Base-by-base conservation (phyloP, 2,329 filamentous ascomycete genomes). In the Didymella pomorum region DNA sequence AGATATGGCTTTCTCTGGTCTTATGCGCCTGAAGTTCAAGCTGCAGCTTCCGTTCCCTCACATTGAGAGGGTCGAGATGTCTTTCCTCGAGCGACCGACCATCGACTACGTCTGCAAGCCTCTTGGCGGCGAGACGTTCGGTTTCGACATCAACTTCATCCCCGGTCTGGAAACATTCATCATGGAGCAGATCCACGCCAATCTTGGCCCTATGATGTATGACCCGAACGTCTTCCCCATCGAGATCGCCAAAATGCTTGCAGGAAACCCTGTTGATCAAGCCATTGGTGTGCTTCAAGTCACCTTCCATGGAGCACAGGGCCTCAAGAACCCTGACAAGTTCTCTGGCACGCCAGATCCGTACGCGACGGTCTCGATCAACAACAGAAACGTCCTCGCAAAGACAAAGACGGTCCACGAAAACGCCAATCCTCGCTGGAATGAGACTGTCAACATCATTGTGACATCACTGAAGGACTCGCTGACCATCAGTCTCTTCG, bases 41-140 rank as follows among this genome's bases (percentile, higher is more conserved):
- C 87, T 99, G 29, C 94, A 98, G 77, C 88, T 99, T 61, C 89
- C 93, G 0, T 99, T 97, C 79, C 95, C 95, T 6, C 95, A 98
- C 71, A 89, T 99, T 43, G 95, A 99, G 68, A 92, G 90, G 67
- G 85, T 98, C 42, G 95, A 99, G 69, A 92, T 99, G 80, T 97
- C 90, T 76, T 99, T 99, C 83, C 79, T 98, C 58, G 93, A 93
- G 66, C 87, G 88, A 29, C 95, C 95, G 11, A 88, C 86, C 1
- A 93, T 99, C 65, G 95, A 99, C 79, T 99, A 98, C 73, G 93
- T 96, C 57, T 97, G 95, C 84, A 99, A 99, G 78, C 95, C 95
- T 2, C 86, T 99, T 14, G 95, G 95, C 68, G 96, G 96, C 60
- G 95, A 99, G 61, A 93, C 86, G 2, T 92, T 99, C 64, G 95